Evolutionary conservation across 352 stramenopile genomes (phyloP).

Genomic region (Phytopythium kandeliae): DNA sequence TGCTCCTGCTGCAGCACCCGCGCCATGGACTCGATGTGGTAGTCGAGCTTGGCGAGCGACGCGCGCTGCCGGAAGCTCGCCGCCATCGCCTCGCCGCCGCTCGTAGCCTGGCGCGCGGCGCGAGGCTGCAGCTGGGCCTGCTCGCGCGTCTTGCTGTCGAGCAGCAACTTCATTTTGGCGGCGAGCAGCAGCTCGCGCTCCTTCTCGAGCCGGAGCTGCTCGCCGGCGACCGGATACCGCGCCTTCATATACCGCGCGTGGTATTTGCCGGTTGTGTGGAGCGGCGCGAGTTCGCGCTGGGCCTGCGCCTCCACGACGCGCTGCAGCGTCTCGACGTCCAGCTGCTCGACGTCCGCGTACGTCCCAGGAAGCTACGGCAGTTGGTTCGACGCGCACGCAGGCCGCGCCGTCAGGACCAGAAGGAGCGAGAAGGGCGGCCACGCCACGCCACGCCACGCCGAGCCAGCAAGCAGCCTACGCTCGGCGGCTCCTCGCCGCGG

Average conservation of each 20-base stretch:
- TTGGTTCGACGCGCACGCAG: no score
- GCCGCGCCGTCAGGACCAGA: no score
- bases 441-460: no score
- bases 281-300: slow-evolving; percentile 21
- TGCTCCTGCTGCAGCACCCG: slow-evolving; percentile 26
- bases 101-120: neutral
- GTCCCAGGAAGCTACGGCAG: slow-evolving; percentile 19
- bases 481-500: neutral
- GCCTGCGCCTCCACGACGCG: slow-evolving; percentile 37
- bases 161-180: slow-evolving; percentile 66
- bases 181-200: slow-evolving; percentile 46
- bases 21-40: slow-evolving; percentile 35
- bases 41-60: slow-evolving; percentile 44
- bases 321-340: slow-evolving; percentile 33
- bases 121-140: neutral
- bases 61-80: slow-evolving; percentile 1
- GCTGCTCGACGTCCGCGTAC: slow-evolving; percentile 43
- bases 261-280: slow-evolving; percentile 66
- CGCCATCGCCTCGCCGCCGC: neutral
- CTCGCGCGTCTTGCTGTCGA: slow-evolving; percentile 19
- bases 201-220: slow-evolving; percentile 62
- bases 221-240: slow-evolving; percentile 62
- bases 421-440: no score
- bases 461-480: no score
- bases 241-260: slow-evolving; percentile 63